Evolutionary conservation across 805 yeast species (phyloP).

Genomic region (Saccharomyces paradoxus): DNA sequence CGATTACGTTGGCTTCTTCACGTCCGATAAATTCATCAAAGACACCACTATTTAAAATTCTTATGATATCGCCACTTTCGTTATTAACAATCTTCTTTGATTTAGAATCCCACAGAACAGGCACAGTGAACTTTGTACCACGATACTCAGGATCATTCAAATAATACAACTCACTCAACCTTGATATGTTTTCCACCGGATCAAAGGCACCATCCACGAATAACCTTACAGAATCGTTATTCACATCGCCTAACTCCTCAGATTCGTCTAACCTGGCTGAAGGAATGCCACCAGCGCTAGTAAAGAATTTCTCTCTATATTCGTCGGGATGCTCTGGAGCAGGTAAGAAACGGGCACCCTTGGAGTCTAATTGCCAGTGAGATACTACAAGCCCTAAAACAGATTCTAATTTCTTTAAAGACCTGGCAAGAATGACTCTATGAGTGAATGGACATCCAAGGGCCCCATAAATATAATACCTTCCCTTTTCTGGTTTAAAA

Average conservation of each 20-base stretch:
- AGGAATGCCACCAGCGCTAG: conserved; percentile 17
- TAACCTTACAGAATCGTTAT: background rate
- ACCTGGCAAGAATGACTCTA: background rate
- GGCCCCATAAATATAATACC: background rate
- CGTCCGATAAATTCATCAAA: conserved; percentile 17
- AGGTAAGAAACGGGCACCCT: background rate
- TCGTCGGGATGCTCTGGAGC: background rate
- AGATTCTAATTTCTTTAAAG: background rate
- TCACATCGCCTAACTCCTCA: background rate
- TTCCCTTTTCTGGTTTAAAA: background rate
- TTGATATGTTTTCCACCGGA: background rate
- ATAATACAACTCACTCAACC: background rate
- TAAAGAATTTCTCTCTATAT: conserved; percentile 2
- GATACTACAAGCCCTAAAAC: background rate
- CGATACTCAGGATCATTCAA: background rate
- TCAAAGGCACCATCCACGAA: background rate
- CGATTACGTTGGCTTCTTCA: conserved; percentile 26
- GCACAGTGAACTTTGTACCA: background rate
- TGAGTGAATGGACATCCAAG: background rate
- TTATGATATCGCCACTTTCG: background rate
- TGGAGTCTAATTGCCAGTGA: background rate
- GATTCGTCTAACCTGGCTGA: background rate
- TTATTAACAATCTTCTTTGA: background rate
- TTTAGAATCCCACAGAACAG: background rate
- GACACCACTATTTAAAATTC: background rate